A percentile compares a stretch with the other conserved stretches of the same genome.
phyloP scores from a whole-genome alignment of 371 early-diverging fungal species.

The Mucor sp. region DNA sequence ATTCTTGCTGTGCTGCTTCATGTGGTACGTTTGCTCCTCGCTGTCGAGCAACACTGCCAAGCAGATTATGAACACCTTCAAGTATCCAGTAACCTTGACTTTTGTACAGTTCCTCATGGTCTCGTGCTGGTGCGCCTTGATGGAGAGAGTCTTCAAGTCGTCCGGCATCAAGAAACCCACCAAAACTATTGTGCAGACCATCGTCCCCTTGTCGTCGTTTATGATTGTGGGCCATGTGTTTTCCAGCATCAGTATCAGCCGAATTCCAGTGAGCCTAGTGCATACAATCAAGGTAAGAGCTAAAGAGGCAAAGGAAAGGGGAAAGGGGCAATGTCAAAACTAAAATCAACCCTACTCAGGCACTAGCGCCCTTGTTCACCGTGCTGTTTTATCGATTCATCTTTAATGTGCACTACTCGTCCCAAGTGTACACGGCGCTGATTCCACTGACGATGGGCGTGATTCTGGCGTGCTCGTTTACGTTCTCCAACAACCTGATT shows the following conservation, averaged over 20 bases:
- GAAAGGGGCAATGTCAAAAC: neutral
- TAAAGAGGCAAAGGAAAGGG: neutral
- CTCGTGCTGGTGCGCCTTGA: conserved; percentile 50
- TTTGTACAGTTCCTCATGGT: conserved; percentile 79
- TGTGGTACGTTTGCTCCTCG: conserved; percentile 83
- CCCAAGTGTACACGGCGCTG: conserved; percentile 73
- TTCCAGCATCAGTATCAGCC: conserved; percentile 73
- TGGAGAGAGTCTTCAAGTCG: conserved; percentile 39
- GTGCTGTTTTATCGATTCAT: conserved; percentile 74
- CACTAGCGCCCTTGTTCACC: conserved; percentile 87
- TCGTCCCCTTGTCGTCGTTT: conserved; percentile 74
- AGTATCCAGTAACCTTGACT: conserved; percentile 81
- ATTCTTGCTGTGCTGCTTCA: conserved; percentile 56
- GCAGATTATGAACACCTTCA: conserved; percentile 70
- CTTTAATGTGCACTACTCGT: conserved; percentile 65
- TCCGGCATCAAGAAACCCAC: conserved; percentile 59
- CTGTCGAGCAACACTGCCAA: conserved; percentile 84
- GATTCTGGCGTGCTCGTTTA: conserved; percentile 57
- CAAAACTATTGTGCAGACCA: conserved; percentile 57
- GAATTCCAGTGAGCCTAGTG: conserved; percentile 81
- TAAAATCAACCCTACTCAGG: conserved; percentile 46
- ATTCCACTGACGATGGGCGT: conserved; percentile 87
- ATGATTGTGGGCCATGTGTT: conserved; percentile 87
- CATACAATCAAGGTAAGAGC: conserved; percentile 89
- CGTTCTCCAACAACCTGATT: conserved; percentile 56